Conservation (phyloP, 2,329 filamentous ascomycete genomes). For the Colletotrichum lentis region DNA sequence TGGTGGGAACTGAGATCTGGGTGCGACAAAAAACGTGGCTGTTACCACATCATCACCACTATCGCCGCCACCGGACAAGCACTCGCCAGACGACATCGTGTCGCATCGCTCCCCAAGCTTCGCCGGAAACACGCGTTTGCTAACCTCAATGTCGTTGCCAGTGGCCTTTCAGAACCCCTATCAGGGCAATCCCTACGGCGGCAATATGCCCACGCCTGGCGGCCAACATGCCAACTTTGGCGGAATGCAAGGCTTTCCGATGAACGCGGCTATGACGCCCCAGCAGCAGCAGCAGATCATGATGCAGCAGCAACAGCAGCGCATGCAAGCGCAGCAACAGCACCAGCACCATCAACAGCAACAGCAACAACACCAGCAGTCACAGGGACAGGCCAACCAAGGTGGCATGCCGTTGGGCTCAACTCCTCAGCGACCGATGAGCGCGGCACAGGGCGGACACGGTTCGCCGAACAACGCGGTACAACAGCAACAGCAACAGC, state of each 20-base stretch:
- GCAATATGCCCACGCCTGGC: slow-evolving; percentile 58
- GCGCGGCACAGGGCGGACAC: slow-evolving; percentile 42
- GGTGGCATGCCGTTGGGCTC: slow-evolving; percentile 42
- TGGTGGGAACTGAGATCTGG: slow-evolving; percentile 1
- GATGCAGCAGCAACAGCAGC: slow-evolving; percentile 44
- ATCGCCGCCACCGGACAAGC: not conserved
- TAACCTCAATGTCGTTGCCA: slow-evolving; percentile 47
- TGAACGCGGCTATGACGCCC: slow-evolving; percentile 62
- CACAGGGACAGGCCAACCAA: slow-evolving; percentile 46
- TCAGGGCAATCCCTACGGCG: slow-evolving; percentile 64
- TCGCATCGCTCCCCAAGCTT: slow-evolving; percentile 36
- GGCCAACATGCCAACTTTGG: slow-evolving; percentile 63
- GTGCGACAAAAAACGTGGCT: slow-evolving; percentile 1
- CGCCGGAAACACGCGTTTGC: slow-evolving; percentile 42
- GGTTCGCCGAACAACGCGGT: slow-evolving; percentile 48
- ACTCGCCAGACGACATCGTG: not conserved
- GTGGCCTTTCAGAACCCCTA: slow-evolving; percentile 69
- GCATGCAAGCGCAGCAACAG: slow-evolving; percentile 43
- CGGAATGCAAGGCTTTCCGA: slow-evolving; percentile 60
- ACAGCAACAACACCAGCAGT: slow-evolving; percentile 48
- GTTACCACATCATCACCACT: not conserved
- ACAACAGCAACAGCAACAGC: slow-evolving; percentile 45
- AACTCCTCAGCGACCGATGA: slow-evolving; percentile 45
- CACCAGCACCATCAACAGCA: slow-evolving; percentile 46
- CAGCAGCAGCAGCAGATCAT: slow-evolving; percentile 43